A percentile compares a stretch with the other conserved stretches of the same genome.
Evolutionary conservation across 1,284 basidiomycete species (phyloP).

Genomic region (Xerocomus amazonicus): DNA sequence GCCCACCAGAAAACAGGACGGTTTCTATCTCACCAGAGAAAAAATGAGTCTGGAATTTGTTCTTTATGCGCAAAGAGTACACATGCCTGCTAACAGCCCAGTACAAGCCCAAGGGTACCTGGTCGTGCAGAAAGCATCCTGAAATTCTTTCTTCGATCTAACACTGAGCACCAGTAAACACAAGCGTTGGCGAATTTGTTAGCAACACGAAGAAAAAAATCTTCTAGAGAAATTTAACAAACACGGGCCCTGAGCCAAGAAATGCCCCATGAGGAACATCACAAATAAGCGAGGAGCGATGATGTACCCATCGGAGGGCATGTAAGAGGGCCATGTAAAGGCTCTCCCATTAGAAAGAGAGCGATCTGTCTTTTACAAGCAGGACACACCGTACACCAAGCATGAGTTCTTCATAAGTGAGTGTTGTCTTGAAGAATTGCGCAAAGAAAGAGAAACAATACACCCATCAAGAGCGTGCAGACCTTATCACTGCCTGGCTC

Average conservation of each 20-base stretch:
- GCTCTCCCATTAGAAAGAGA: conserved; percentile 9
- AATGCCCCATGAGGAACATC: conserved; percentile 10
- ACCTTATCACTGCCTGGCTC: no score
- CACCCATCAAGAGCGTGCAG: no score
- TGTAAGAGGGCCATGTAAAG: conserved; percentile 3
- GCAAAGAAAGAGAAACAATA: no score
- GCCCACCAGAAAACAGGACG: neutral
- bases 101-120: conserved; percentile 8
- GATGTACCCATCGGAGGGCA: conserved; percentile 19
- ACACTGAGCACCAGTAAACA: neutral
- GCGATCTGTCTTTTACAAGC: conserved; percentile 9
- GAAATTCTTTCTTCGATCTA: conserved; percentile 24
- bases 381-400: conserved; percentile 28
- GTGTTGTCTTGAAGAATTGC: neutral
- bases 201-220: conserved; percentile 20
- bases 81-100: conserved; percentile 1
- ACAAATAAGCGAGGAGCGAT: conserved; percentile 23
- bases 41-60: conserved; percentile 19
- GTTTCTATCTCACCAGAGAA: conserved; percentile 15
- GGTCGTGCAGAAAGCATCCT: neutral
- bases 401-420: conserved; percentile 13
- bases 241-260: conserved; percentile 24
- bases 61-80: conserved; percentile 19
- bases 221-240: conserved; percentile 22
- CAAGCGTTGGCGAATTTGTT: neutral